Evolutionary conservation across 345 rosid genomes (phyloP), one percentile per base, ranked within the genome.

Genomic region (Firmiana major): DNA sequence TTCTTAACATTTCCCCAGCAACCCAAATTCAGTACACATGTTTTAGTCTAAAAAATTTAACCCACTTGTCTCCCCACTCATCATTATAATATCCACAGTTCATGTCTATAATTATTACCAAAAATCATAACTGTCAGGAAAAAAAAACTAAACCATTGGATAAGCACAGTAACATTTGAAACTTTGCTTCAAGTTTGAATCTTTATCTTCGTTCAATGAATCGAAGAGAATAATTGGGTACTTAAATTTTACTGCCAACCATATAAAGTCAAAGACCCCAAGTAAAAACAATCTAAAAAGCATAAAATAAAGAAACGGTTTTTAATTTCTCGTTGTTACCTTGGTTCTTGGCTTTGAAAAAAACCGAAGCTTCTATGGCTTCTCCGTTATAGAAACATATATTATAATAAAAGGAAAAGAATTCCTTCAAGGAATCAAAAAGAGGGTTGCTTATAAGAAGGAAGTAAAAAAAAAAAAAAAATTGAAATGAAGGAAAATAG

Each of bases 131-230:
- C 7, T n/a, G 21, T 48, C 49, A 26, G 17, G 16, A 17, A 48
- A 46, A 28, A 58, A 15, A 6, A 48, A 17, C 22, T 15, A 48
- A 22, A 13, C 38, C 21, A 48, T 9, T 48, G 24, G 58, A 48
- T 48, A 28, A 49, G 42, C 22, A 48, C 42, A 2, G 12, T 48
- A 16, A 71, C 28, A 9, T 3, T 70, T 36, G 59, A 70, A 45
- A 70, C 42, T 69, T 69, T 43, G 53, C 36, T 67, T 43, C 36
- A 69, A 15, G 74, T 49, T 71, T 51, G 28, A 71, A 71, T 51
- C 60, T 71, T 71, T 71, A 71, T 51, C 59, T 28, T 49, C 74
- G 31, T 71, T 71, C 74, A 71, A 71, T 31, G 60, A 71, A 31
- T 70, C 62, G 51, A 31, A 51, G 10, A 53, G 62, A 51, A 11